Percentiles rank a stretch among this genome's conserved stretches.
These are phyloP conservation scores for Funneliformis caledonium DNA, from an alignment of 371 early-diverging fungal genomes.

Conservation along the genomic window DNA sequence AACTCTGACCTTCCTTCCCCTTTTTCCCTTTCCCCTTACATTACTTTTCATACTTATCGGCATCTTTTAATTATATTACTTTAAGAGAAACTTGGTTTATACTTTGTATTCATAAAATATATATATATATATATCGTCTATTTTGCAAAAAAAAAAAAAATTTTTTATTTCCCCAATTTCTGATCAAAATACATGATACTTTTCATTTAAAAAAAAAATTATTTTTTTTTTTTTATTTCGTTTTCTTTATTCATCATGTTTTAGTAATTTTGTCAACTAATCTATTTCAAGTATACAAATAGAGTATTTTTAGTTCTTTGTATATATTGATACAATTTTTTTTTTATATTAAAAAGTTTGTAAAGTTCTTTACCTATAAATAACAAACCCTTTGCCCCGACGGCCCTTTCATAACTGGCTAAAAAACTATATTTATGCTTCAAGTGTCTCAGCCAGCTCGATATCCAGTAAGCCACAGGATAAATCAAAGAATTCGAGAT, in stretches of 20 bases:
- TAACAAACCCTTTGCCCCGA: neutral
- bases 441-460: conserved; percentile 13
- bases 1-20: neutral
- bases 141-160: neutral
- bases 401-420: neutral
- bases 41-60: too few relatives aligned
- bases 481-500: neutral
- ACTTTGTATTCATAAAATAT: too few relatives aligned
- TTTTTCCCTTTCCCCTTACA: neutral
- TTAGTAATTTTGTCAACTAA: neutral
- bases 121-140: too few relatives aligned
- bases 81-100: too few relatives aligned
- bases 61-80: too few relatives aligned
- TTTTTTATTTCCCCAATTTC: neutral
- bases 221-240: neutral
- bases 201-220: neutral
- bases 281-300: neutral
- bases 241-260: neutral
- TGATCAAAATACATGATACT: neutral
- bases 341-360: too few relatives aligned
- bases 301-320: neutral
- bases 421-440: conserved; percentile 24
- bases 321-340: too few relatives aligned
- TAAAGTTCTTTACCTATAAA: neutral
- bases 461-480: conserved; percentile 24